phyloP scores from a whole-genome alignment of 495 filamentous ascomycete genomes.

The Penicillium waksmanii region DNA sequence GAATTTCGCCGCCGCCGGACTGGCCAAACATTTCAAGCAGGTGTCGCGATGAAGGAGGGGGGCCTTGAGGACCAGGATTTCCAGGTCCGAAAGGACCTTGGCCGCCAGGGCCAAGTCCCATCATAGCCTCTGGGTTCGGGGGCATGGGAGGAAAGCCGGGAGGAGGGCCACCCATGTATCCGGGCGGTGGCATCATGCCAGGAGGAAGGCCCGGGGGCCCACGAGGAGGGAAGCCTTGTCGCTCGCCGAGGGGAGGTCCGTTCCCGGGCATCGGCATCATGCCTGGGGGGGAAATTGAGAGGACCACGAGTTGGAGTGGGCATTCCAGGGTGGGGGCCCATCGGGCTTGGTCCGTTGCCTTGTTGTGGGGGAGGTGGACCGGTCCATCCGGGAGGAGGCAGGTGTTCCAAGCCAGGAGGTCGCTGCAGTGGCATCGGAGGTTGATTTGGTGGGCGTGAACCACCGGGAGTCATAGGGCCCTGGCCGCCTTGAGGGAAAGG shows the following conservation, averaged over 20 bases:
- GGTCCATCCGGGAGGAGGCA: constrained; percentile 49
- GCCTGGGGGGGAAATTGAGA: constrained; percentile 46
- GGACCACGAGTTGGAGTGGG: constrained; percentile 43
- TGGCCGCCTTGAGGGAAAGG: constrained; percentile 43
- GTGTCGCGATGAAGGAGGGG: constrained; percentile 48
- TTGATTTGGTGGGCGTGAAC: constrained; percentile 35
- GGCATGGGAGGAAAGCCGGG: constrained; percentile 52
- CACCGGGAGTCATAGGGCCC: constrained; percentile 42
- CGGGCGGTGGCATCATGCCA: constrained; percentile 56
- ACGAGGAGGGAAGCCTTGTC: constrained; percentile 46
- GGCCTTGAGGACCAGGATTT: constrained; percentile 42
- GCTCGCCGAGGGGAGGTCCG: constrained; percentile 40
- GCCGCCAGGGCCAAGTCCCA: constrained; percentile 41
- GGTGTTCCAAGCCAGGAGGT: constrained; percentile 53
- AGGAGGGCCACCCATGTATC: constrained; percentile 52
- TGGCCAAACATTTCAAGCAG: constrained; percentile 53
- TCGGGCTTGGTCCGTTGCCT: constrained; percentile 40
- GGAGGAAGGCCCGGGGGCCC: constrained; percentile 49
- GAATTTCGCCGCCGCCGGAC: constrained; percentile 39
- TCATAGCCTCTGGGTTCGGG: constrained; percentile 46
- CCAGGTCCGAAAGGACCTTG: constrained; percentile 46
- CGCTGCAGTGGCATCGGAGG: constrained; percentile 48
- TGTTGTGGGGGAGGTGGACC: constrained; percentile 44
- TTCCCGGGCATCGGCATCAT: constrained; percentile 51
- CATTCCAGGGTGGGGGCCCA: constrained; percentile 53